Evolutionary conservation across 2,329 filamentous ascomycete species (phyloP).

Genomic region (Trichoderma sp.): DNA sequence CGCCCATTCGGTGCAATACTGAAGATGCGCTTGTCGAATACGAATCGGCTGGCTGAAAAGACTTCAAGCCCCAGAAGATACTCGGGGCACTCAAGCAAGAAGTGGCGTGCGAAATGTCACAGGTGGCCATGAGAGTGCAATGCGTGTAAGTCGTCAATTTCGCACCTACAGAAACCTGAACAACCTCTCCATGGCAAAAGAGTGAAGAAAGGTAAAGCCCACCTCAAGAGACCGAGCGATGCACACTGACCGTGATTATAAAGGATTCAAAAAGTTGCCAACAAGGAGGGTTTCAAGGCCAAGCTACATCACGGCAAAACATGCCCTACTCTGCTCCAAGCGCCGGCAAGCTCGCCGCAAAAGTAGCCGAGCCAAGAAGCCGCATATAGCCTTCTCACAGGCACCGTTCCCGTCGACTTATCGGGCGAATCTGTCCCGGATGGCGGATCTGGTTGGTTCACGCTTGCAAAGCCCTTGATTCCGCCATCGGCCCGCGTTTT

Average conservation of each 20-base stretch:
- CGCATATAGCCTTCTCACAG: constrained; percentile 15
- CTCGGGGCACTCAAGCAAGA: not conserved
- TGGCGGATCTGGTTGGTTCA: constrained; percentile 6
- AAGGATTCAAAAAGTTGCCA: too few species aligned
- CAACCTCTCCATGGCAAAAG: not conserved
- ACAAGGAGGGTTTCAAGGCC: not conserved
- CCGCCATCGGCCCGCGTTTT: constrained; percentile 26
- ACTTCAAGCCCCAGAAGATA: not conserved
- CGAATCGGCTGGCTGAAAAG: not conserved
- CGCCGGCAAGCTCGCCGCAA: not conserved
- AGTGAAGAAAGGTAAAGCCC: too few species aligned
- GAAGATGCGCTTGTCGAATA: not conserved
- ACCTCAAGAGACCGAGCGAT: too few species aligned
- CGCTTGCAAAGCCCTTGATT: not conserved
- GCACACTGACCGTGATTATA: too few species aligned
- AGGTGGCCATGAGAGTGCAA: not conserved
- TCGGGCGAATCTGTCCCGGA: constrained; percentile 9
- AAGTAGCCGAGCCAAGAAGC: constrained; percentile 20
- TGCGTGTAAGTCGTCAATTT: not conserved
- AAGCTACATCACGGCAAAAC: not conserved
- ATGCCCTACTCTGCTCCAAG: not conserved
- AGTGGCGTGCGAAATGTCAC: constrained; percentile 5
- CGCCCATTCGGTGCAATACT: not conserved
- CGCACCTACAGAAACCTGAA: not conserved
- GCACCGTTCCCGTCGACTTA: not conserved